Percentiles rank a stretch among this genome's conserved stretches.
Evolutionary conservation across 176 grass and related monocot genomes (phyloP).

Genomic region (Eleusine indica): DNA sequence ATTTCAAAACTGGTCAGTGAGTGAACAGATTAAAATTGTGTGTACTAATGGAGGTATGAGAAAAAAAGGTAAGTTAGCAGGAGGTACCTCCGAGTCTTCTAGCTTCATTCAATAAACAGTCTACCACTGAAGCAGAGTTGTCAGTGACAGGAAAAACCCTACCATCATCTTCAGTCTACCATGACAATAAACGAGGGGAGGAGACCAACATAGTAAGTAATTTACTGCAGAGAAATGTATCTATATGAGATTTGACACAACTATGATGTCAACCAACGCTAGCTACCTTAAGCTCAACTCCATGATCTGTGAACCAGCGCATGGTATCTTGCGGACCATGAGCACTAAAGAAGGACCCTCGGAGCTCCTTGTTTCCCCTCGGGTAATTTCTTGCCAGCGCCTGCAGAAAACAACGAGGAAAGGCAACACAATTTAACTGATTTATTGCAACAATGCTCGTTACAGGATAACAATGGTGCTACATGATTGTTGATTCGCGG

Average conservation of each 20-base stretch:
- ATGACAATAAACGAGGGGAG: constrained; percentile 11
- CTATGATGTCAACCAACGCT: background rate
- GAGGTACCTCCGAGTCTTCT: constrained; percentile 69
- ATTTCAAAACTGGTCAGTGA: constrained; percentile 34
- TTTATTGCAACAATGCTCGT: background rate
- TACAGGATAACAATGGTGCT: background rate
- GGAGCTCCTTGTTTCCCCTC: constrained; percentile 82
- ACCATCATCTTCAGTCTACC: constrained; percentile 82
- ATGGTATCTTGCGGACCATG: constrained; percentile 91
- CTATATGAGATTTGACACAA: background rate
- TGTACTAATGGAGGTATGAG: background rate
- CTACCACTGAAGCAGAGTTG: constrained; percentile 76
- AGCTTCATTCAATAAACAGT: constrained; percentile 90
- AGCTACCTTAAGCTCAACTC: constrained; percentile 92
- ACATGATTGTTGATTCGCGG: background rate
- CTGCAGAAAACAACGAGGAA: constrained; percentile 32
- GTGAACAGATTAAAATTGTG: background rate
- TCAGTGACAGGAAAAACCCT: constrained; percentile 87
- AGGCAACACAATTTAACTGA: background rate
- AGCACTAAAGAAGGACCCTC: constrained; percentile 71
- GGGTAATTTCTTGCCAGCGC: constrained; percentile 74
- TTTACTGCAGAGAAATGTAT: background rate
- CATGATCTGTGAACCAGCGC: constrained; percentile 77
- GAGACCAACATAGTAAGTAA: background rate
- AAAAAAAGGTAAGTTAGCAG: constrained; percentile 14